A percentile compares a stretch with the other conserved stretches of the same genome.
Conservation (phyloP, 345 rosid species). For the Hibiscus mutabilis region DNA sequence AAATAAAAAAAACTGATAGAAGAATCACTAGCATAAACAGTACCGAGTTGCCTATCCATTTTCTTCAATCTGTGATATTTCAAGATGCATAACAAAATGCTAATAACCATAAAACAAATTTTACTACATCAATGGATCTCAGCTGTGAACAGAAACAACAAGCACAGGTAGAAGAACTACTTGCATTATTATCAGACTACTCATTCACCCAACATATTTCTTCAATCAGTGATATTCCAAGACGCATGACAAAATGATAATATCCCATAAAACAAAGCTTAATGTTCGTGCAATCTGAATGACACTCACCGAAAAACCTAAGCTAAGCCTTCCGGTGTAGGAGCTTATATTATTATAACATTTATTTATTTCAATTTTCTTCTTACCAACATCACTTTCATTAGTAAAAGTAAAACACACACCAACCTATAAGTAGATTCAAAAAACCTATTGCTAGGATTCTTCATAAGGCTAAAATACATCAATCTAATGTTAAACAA, state of each 20-base stretch:
- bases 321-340: slow-evolving; percentile 33
- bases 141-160: not conserved
- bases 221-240: not conserved
- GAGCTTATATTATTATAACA: too few relatives aligned
- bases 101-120: not conserved
- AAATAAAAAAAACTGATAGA: not conserved
- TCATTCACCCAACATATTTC: too few relatives aligned
- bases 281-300: not conserved
- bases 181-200: too few relatives aligned
- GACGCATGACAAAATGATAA: not conserved
- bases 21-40: not conserved
- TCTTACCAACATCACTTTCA: slow-evolving; percentile 22
- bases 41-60: not conserved
- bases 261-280: not conserved
- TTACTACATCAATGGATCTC: too few relatives aligned
- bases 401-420: not conserved
- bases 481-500: not conserved
- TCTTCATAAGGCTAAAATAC: not conserved
- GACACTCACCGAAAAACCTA: slow-evolving; percentile 45
- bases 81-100: not conserved
- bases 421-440: not conserved
- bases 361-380: too few relatives aligned
- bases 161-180: not conserved
- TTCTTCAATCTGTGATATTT: not conserved
- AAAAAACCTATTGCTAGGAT: not conserved